Evolutionary conservation across 768 basidiomycete genomes (phyloP), one percentile per base, ranked within the genome.

Genomic region (Sutorius australiensis): DNA sequence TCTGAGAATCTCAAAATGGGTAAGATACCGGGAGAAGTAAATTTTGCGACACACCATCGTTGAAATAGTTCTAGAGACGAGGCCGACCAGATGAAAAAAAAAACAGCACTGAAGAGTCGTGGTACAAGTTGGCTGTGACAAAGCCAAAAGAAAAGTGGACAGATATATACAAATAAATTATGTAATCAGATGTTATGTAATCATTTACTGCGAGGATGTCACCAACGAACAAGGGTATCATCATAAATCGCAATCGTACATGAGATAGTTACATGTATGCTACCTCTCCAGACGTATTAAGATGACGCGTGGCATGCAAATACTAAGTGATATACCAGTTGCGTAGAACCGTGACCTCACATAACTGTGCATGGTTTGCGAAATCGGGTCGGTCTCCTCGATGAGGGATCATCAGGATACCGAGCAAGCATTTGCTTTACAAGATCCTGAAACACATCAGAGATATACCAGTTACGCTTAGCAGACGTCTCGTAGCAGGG

Each of bases 401-500:
- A 62, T 39, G 62, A 53, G 34, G 53, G 54, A 31, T 80, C 77
- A 36, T 72, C 61, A 16, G 87, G 87, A 66, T 84, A 88, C 53
- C 78, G 77, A 48, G 59, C 67, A 30, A 85, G 79, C 89, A 92
- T 89, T 60, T 87, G 88, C 56, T 79, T 78, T 43, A 89, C 72
- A 28, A 92, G 77, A 54, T 87, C 86, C 60, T 87, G 83, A 64
- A 92, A 92, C 16, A 87, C 89, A 36, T 89, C 87, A 9, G 72
- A 72, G 48, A 92, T 77, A 59, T 92, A 82, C 89, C 87, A 89
- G 63, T 91, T 84, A 43, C 81, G 77, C 68, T 92, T 92, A 10
- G 90, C 88, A n/a, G 89, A 91, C 3, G 90, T 92, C 72, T 92
- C 91, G 64, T 87, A 92, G 63, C 89, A 87, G 6, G 79, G 87